Evolutionary conservation across 495 filamentous ascomycete species (phyloP).

Genomic region (Beverwykella pulmonaria): DNA sequence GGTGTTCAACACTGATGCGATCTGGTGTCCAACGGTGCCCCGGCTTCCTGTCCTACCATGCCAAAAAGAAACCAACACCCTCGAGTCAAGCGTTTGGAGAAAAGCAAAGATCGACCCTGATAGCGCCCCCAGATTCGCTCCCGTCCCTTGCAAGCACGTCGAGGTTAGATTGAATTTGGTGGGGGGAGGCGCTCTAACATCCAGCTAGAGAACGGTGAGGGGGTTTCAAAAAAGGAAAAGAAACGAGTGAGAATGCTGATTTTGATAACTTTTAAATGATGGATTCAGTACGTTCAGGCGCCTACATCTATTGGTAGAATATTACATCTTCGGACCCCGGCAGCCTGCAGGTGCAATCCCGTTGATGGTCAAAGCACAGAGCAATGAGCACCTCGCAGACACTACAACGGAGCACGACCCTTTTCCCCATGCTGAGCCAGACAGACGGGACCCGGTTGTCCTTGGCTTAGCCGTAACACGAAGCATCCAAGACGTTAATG

Average conservation of each 20-base stretch:
- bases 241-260: not conserved
- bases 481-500: not conserved
- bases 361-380: constrained; percentile 7
- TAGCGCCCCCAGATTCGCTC: not conserved
- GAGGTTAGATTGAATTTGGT: not conserved
- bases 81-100: not conserved
- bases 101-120: not conserved
- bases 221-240: not conserved
- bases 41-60: not conserved
- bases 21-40: not conserved
- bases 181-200: not conserved
- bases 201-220: not conserved
- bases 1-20: not conserved
- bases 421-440: not conserved
- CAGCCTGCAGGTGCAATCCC: constrained; percentile 17
- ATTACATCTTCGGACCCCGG: constrained; percentile 24
- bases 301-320: not conserved
- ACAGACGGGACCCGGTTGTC: not conserved
- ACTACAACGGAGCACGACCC: not conserved
- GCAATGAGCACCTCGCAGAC: not conserved
- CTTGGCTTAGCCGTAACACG: not conserved
- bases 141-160: not conserved
- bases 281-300: not conserved
- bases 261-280: not conserved
- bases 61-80: not conserved